phyloP scores from a whole-genome alignment of 495 filamentous ascomycete genomes.

The Astrocystis sublimbata region DNA sequence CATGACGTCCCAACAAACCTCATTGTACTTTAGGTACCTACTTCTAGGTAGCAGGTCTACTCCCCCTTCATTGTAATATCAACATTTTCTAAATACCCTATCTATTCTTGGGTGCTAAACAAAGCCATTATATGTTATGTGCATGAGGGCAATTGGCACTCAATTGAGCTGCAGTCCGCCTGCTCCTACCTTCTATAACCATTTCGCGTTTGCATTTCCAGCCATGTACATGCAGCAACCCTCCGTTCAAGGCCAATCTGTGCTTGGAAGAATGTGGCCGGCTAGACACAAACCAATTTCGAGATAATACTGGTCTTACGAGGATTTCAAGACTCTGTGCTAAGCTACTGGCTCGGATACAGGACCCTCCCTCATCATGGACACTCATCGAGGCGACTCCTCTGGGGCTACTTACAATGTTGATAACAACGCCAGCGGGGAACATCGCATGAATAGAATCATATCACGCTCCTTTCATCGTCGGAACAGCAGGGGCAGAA shows the following conservation, averaged over 20 bases:
- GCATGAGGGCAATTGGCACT: not conserved
- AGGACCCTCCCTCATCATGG: not conserved
- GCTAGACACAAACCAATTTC: not conserved
- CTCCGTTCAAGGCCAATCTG: not conserved
- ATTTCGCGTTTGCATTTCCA: not conserved
- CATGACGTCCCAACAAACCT: conserved; percentile 15
- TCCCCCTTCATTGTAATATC: not conserved
- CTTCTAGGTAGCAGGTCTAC: conserved; percentile 14
- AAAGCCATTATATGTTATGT: no score
- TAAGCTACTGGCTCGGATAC: not conserved
- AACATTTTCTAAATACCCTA: not conserved
- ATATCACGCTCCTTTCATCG: conserved; percentile 23
- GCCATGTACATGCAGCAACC: not conserved
- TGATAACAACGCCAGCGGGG: not conserved
- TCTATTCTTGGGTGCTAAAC: not conserved
- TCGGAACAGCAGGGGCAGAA: conserved; percentile 11
- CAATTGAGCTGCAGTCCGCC: not conserved
- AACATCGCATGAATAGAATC: not conserved
- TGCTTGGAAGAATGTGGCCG: not conserved
- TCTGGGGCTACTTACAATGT: not conserved
- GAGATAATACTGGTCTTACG: not conserved
- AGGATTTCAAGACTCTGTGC: not conserved
- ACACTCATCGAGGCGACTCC: not conserved
- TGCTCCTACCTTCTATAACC: not conserved
- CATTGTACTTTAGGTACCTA: no score